These are phyloP conservation scores for Aspergillus hancockii DNA, from an alignment of 495 filamentous ascomycete species.

Conservation along the genomic window DNA sequence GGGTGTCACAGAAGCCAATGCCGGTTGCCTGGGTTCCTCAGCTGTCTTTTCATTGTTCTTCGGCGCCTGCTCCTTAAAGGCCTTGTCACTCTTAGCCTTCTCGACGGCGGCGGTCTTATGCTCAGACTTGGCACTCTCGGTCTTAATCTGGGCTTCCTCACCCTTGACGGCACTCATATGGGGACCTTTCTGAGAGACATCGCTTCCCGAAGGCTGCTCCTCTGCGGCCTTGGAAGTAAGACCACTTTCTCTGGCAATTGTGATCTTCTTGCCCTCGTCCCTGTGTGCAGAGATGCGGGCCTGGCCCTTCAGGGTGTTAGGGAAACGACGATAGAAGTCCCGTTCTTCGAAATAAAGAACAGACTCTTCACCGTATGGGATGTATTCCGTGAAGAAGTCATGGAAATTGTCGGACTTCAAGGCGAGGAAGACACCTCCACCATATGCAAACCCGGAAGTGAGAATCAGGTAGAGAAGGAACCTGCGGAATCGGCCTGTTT, in stretches of 20 bases:
- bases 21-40: slow-evolving; percentile 35
- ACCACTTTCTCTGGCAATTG: slow-evolving; percentile 81
- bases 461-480: slow-evolving; percentile 73
- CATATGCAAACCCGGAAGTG: slow-evolving; percentile 75
- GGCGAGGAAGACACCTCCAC: slow-evolving; percentile 86
- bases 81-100: slow-evolving; percentile 46
- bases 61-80: slow-evolving; percentile 31
- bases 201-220: slow-evolving; percentile 46
- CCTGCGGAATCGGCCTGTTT: slow-evolving; percentile 73
- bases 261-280: slow-evolving; percentile 71
- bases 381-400: slow-evolving; percentile 97
- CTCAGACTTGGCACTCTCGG: slow-evolving; percentile 32
- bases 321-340: slow-evolving; percentile 90
- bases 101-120: slow-evolving; percentile 37
- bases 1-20: slow-evolving; percentile 51
- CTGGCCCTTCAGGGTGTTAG: slow-evolving; percentile 59
- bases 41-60: slow-evolving; percentile 22
- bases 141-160: slow-evolving; percentile 23
- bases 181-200: slow-evolving; percentile 45
- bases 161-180: slow-evolving; percentile 47
- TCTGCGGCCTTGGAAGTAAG: slow-evolving; percentile 78
- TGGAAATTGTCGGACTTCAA: slow-evolving; percentile 96
- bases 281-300: slow-evolving; percentile 45
- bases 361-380: slow-evolving; percentile 91
- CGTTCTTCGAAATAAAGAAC: slow-evolving; percentile 98